These are phyloP conservation scores for Scorias spongiosa DNA, from an alignment of 2,329 filamentous ascomycete species.

Conservation along the genomic window DNA sequence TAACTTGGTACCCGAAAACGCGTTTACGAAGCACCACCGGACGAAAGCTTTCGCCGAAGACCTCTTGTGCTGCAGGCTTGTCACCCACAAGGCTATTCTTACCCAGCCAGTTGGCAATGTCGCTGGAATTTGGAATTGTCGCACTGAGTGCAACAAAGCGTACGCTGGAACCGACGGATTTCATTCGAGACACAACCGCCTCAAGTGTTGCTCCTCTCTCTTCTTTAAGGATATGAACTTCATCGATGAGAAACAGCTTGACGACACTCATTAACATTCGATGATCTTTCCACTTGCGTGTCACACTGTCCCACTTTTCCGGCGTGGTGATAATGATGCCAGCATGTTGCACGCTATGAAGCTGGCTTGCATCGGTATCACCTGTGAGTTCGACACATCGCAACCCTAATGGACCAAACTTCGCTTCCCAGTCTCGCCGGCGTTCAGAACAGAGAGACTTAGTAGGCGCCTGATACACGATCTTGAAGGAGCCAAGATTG, in stretches of 20 bases:
- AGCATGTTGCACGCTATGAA: conserved; percentile 54
- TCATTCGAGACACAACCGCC: conserved; percentile 76
- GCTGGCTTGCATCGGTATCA: conserved; percentile 54
- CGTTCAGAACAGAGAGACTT: conserved; percentile 70
- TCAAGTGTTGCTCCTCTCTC: conserved; percentile 65
- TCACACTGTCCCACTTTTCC: conserved; percentile 86
- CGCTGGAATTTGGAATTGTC: conserved; percentile 67
- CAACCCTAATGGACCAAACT: conserved; percentile 53
- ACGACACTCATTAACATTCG: conserved; percentile 58
- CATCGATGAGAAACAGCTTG: conserved; percentile 70
- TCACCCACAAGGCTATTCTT: conserved; percentile 44
- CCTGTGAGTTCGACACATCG: conserved; percentile 67
- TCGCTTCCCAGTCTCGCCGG: conserved; percentile 60
- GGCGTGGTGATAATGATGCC: conserved; percentile 77
- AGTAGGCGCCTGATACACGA: conserved; percentile 72
- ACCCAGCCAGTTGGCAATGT: conserved; percentile 69
- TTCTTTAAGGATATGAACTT: conserved; percentile 77
- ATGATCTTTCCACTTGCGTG: conserved; percentile 74
- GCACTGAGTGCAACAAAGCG: conserved; percentile 72
- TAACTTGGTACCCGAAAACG: conserved; percentile 55
- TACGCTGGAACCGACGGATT: conserved; percentile 58
- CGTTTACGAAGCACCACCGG: conserved; percentile 63
- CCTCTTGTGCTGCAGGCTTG: conserved; percentile 49
- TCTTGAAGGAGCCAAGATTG: conserved; percentile 51
- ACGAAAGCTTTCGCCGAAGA: conserved; percentile 65